phyloP scores from a whole-genome alignment of 768 basidiomycete genomes.

The Boletus subparvulus region DNA sequence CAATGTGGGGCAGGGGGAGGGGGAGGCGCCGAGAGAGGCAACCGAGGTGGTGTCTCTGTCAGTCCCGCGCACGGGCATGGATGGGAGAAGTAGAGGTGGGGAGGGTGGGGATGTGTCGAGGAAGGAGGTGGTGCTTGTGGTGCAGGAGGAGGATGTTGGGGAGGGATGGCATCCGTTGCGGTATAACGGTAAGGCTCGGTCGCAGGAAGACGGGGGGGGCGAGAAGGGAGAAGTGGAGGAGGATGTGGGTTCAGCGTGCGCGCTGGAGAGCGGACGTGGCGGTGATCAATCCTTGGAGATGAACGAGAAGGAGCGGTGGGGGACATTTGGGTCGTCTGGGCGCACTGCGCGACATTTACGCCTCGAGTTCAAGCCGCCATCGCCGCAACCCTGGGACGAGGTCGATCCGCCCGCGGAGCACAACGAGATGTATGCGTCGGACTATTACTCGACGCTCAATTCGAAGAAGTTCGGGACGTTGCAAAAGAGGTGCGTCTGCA shows the following conservation, averaged over 20 bases:
- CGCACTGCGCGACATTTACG: constrained; percentile 45
- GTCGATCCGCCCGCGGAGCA: constrained; percentile 48
- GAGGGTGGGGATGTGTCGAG: constrained; percentile 4
- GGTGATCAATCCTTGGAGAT: constrained; percentile 11
- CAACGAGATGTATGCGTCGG: constrained; percentile 27
- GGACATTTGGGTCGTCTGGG: constrained; percentile 16
- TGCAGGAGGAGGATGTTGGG: constrained; percentile 25
- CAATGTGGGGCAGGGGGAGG: neutral
- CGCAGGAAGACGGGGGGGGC: constrained; percentile 1
- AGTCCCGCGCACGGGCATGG: constrained; percentile 23
- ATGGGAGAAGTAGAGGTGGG: constrained; percentile 9
- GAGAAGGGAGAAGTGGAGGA: constrained; percentile 7
- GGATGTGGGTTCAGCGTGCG: constrained; percentile 15
- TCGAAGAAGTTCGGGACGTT: constrained; percentile 45
- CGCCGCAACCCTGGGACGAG: constrained; percentile 70
- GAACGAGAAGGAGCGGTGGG: constrained; percentile 31
- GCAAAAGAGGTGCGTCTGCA: constrained; percentile 43
- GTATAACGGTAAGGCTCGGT: constrained; percentile 10
- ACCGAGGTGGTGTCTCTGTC: constrained; percentile 30
- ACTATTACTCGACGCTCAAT: constrained; percentile 44
- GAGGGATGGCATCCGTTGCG: constrained; percentile 30
- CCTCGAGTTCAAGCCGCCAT: constrained; percentile 48
- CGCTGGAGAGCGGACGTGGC: constrained; percentile 10
- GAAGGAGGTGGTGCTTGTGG: constrained; percentile 22
- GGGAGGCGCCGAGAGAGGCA: neutral